phyloP scores from a whole-genome alignment of 2,329 filamentous ascomycete genomes.

The Fusarium abutilonis region DNA sequence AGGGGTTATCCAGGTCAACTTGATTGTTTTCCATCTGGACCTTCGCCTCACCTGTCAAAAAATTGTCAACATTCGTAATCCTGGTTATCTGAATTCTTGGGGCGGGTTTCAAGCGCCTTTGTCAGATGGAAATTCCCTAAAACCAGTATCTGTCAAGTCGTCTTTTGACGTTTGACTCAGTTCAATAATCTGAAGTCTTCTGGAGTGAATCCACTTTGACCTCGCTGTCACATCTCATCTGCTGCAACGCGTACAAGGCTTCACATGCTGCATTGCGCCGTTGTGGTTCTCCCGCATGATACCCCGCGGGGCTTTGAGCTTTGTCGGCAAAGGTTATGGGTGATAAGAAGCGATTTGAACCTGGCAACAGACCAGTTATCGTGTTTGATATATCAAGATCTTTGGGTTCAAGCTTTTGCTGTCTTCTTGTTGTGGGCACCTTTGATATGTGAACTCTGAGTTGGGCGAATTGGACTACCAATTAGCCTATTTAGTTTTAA shows the following conservation, averaged over 20 bases:
- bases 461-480: no score
- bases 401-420: no score
- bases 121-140: conserved; percentile 6
- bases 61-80: conserved; percentile 15
- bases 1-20: conserved; percentile 32
- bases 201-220: conserved; percentile 17
- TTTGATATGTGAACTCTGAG: no score
- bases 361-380: no score
- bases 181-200: neutral
- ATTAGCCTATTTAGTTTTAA: no score
- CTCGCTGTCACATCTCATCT: conserved; percentile 30
- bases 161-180: neutral
- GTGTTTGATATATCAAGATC: no score
- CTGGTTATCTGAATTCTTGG: conserved; percentile 12
- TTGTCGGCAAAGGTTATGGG: neutral
- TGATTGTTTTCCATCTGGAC: conserved; percentile 17
- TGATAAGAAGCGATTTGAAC: no score
- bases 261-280: conserved; percentile 9
- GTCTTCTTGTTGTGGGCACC: no score
- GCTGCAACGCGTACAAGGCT: conserved; percentile 8
- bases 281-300: conserved; percentile 2
- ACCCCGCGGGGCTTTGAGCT: neutral
- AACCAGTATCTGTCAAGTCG: neutral
- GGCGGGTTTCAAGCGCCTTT: neutral
- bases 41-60: conserved; percentile 22